phyloP scores from a whole-genome alignment of 306 rosid species.

The Vigna reflexopilosa region DNA sequence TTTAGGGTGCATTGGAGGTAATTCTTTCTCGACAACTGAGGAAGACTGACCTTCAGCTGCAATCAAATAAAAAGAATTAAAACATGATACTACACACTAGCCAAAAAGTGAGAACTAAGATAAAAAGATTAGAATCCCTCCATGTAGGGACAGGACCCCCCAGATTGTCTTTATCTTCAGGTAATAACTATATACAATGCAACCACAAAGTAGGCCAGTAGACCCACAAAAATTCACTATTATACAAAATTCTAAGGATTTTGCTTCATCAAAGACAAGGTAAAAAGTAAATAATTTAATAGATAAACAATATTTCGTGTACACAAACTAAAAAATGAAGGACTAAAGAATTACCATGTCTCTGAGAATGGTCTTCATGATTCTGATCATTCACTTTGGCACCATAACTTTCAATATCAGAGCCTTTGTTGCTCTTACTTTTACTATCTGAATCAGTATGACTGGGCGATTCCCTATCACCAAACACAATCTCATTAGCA shows the following conservation, averaged over 20 bases:
- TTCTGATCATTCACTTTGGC: constrained; percentile 53
- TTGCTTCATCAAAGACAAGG: neutral
- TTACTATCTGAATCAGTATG: constrained; percentile 64
- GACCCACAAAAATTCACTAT: neutral
- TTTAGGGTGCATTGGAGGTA: constrained; percentile 47
- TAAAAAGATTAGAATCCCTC: neutral
- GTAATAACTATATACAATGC: neutral
- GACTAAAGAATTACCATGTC: constrained; percentile 57
- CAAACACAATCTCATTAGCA: constrained; percentile 31
- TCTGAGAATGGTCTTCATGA: constrained; percentile 47
- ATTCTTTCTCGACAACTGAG: constrained; percentile 46
- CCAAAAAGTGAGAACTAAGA: constrained; percentile 16
- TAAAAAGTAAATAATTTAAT: neutral
- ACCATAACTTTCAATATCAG: constrained; percentile 56
- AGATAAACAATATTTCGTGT: neutral
- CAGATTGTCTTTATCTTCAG: neutral
- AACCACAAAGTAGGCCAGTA: neutral
- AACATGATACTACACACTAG: constrained; percentile 32
- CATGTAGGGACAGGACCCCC: neutral
- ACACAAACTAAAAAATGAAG: neutral
- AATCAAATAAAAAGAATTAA: constrained; percentile 29
- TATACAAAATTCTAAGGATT: neutral
- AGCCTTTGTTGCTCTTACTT: constrained; percentile 52
- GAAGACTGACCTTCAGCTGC: constrained; percentile 58
- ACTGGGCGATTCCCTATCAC: constrained; percentile 61